Evolutionary conservation across 164 flowering plant genomes (phyloP).

Genomic region (Sedum album): DNA sequence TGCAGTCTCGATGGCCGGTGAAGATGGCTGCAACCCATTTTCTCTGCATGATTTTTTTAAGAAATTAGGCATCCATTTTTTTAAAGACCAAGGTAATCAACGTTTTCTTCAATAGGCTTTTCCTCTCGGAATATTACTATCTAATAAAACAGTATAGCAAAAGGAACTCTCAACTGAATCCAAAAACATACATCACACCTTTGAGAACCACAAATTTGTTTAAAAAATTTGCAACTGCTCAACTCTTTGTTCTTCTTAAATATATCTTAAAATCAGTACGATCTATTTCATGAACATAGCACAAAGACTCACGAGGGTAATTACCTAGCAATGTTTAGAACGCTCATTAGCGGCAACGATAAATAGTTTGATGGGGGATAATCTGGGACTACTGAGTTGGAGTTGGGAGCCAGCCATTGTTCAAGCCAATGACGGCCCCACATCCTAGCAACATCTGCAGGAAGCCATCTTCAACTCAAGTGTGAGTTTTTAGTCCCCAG

Average conservation of each 20-base stretch:
- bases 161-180: no score
- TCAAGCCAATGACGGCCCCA: slow-evolving; percentile 99
- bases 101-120: no score
- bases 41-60: slow-evolving; percentile 41
- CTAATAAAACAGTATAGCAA: neutral
- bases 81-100: no score
- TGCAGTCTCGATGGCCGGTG: slow-evolving; percentile 50
- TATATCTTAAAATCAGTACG: neutral
- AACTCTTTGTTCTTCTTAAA: neutral
- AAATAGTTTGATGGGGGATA: slow-evolving; percentile 72
- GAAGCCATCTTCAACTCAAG: slow-evolving; percentile 68
- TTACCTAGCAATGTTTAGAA: slow-evolving; percentile 88
- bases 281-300: neutral
- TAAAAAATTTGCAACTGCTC: neutral
- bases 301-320: neutral
- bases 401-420: slow-evolving; percentile 65
- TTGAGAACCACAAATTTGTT: neutral
- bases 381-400: slow-evolving; percentile 42
- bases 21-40: slow-evolving; percentile 54
- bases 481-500: neutral
- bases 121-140: no score
- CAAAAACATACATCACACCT: neutral
- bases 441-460: slow-evolving; percentile 84
- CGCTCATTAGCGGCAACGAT: slow-evolving; percentile 81
- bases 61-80: neutral